These are phyloP conservation scores for Xylaria digitata DNA, from an alignment of 2,329 filamentous ascomycete species.

Conservation along the genomic window DNA sequence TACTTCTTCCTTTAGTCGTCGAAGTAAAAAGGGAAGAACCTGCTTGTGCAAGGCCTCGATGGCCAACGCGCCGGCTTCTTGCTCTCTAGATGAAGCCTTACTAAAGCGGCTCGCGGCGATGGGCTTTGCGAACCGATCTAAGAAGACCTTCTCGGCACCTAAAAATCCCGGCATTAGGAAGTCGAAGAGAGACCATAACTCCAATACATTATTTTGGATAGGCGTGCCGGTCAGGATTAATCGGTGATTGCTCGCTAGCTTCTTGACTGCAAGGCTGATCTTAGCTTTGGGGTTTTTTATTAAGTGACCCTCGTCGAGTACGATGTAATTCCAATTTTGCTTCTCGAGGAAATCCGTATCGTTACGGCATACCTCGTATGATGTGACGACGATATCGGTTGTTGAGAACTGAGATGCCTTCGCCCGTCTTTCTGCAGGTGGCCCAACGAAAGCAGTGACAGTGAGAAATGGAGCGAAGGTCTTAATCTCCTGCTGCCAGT, in stretches of 20 bases:
- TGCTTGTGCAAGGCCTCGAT: conserved; percentile 99
- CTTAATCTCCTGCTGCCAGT: conserved; percentile 98
- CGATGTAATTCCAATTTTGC: conserved; percentile 96
- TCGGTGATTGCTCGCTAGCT: conserved; percentile 88
- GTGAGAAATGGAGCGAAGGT: conserved; percentile 94
- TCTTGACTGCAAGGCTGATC: conserved; percentile 92
- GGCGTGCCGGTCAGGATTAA: conserved; percentile 96
- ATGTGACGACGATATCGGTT: conserved; percentile 95
- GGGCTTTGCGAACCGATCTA: conserved; percentile 93
- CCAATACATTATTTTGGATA: conserved; percentile 95
- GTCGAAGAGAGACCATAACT: conserved; percentile 97
- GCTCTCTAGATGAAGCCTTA: conserved; percentile 98
- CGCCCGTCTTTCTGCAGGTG: conserved; percentile 80
- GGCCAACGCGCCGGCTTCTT: conserved; percentile 93
- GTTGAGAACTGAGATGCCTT: conserved; percentile 76
- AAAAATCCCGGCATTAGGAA: conserved; percentile 99
- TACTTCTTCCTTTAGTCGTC: conserved; percentile 97
- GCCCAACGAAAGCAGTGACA: conserved; percentile 90
- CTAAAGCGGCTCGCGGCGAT: conserved; percentile 94
- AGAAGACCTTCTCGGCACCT: conserved; percentile 92
- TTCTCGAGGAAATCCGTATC: conserved; percentile 86
- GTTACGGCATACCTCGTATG: conserved; percentile 97
- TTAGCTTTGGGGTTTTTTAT: conserved; percentile 99
- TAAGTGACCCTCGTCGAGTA: conserved; percentile 95
- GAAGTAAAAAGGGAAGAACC: conserved; percentile 93